Evolutionary conservation across 495 filamentous ascomycete genomes (phyloP), one percentile per base, ranked within the genome.

Genomic region (Tuber magnatum): DNA sequence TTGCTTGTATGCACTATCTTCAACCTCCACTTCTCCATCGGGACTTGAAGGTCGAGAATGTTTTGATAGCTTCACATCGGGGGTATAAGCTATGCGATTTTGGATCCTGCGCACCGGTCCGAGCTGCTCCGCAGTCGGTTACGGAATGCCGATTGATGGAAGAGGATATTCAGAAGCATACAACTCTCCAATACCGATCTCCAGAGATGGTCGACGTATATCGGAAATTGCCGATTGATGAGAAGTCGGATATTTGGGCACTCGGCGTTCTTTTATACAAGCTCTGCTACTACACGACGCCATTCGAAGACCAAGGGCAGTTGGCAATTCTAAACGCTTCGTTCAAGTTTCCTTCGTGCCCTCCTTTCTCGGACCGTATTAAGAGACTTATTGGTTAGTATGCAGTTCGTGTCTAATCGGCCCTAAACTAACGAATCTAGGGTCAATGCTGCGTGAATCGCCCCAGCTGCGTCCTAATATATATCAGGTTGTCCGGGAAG

Each of bases 181-280:
- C 95, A 0, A 99, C 95, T 12, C 87, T 98, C 83, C 95, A 99
- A 83, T 99, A 99, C 81, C 88, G 95, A 75, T 98, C 95, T 83
- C 95, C 95, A 65, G 95, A 99, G 85, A 99, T 99, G 96, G 90
- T 99, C 75, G 95, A 99, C 83, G 95, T 98, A 32, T 98, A 97
- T 83, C 87, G 94, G 79, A 97, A 94, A 84, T 92, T 93, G 76
- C 93, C 96, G 5, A 97, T 99, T 83, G 93, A 99, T 82, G 95
- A 99, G 86, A 99, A 99, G 86, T 97, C 94, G 68, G 95, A 99
- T 84, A 97, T 99, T 32, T 99, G 95, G 95, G 95, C 95, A 1
- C 86, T 99, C 56, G 95, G 95, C 22, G 95, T 99, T 43, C 86
- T 99, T 70, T 86, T 99, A 70, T 99, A 98, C 86, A 99, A 99